Conservation (phyloP, 108 stramenopile genomes). For the Bacterosira constricta region DNA sequence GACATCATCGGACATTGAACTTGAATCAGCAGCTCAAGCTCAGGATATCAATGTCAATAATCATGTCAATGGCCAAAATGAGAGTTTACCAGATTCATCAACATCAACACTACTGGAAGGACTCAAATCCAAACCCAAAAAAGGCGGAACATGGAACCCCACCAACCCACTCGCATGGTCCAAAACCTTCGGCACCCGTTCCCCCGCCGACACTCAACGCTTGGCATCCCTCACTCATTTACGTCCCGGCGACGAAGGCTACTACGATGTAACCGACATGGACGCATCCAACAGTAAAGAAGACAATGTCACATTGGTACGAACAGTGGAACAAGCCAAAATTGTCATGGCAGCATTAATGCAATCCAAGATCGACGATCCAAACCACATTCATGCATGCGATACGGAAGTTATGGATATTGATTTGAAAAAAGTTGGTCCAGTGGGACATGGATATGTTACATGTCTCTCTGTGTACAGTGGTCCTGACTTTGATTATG, state of each 20-base stretch:
- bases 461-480: conserved; percentile 92
- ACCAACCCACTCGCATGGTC: conserved; percentile 64
- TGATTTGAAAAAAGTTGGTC: conserved; percentile 83
- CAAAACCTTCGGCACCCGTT: conserved; percentile 69
- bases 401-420: conserved; percentile 99
- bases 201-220: conserved; percentile 37
- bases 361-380: conserved; percentile 29
- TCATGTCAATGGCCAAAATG: not conserved
- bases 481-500: conserved; percentile 93
- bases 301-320: conserved; percentile 62
- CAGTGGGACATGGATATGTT: conserved; percentile 96
- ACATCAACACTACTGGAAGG: not conserved
- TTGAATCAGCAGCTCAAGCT: not conserved
- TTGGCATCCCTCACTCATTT: conserved; percentile 48
- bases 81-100: not conserved
- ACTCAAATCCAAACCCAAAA: conserved; percentile 18
- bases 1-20: conserved; percentile 8
- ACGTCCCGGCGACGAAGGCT: conserved; percentile 72
- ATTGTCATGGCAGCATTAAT: conserved; percentile 64
- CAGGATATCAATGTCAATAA: not conserved
- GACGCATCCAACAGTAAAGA: conserved; percentile 7
- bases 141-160: conserved; percentile 71
- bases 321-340: conserved; percentile 69
- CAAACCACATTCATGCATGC: conserved; percentile 79
- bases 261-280: conserved; percentile 56